Percentiles rank a stretch among this genome's conserved stretches.
These are phyloP conservation scores for Wickerhamiella shivajii DNA, from an alignment of 805 yeast genomes.

Conservation along the genomic window DNA sequence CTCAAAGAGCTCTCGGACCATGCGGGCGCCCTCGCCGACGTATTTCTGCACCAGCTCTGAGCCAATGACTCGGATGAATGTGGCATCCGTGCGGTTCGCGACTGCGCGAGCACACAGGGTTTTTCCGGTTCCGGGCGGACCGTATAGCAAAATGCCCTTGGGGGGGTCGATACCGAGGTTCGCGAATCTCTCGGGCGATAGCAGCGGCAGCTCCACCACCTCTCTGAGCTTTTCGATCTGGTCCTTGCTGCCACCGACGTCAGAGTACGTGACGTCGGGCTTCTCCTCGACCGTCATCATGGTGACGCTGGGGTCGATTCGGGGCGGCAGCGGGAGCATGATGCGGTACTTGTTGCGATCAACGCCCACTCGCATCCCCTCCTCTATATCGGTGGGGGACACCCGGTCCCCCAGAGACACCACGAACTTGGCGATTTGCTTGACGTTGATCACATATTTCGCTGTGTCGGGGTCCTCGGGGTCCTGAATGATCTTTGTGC, in stretches of 20 bases:
- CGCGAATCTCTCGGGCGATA: conserved; percentile 94
- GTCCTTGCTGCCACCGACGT: conserved; percentile 97
- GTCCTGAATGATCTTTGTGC: conserved; percentile 75
- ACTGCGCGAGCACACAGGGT: conserved; percentile 98
- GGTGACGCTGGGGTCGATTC: conserved; percentile 94
- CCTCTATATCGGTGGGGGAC: conserved; percentile 96
- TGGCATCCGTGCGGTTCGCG: conserved; percentile 97
- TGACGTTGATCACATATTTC: conserved; percentile 88
- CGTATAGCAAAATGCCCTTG: conserved; percentile 88
- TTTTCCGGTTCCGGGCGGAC: conserved; percentile 99
- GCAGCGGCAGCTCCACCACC: conserved; percentile 84
- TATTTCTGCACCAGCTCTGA: conserved; percentile 96
- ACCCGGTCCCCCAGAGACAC: conserved; percentile 94
- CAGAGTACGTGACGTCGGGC: conserved; percentile 97
- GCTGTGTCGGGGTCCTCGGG: conserved; percentile 53
- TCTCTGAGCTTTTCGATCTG: conserved; percentile 94
- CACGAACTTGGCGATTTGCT: conserved; percentile 96
- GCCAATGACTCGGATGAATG: conserved; percentile 95
- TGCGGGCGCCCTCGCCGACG: conserved; percentile 99
- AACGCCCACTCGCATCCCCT: conserved; percentile 99
- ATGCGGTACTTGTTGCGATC: conserved; percentile 95
- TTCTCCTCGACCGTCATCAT: conserved; percentile 99
- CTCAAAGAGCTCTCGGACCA: conserved; percentile 97
- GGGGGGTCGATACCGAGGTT: conserved; percentile 98
- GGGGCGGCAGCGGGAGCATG: conserved; percentile 92